Evolutionary conservation across 2,329 filamentous ascomycete species (phyloP).

Genomic region (Penicillium sp.): DNA sequence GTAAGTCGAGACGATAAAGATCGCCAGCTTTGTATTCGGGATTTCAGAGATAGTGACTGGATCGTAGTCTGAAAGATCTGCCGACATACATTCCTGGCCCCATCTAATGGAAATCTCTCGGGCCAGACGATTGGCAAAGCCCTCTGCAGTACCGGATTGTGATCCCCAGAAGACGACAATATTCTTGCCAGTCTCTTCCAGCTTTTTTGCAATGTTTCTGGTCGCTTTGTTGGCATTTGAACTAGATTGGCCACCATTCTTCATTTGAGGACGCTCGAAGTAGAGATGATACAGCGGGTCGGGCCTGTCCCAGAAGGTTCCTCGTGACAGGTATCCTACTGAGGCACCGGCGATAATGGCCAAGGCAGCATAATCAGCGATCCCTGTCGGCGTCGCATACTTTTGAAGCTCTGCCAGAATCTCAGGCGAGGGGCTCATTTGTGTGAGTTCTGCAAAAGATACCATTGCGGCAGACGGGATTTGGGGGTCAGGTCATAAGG

Average conservation of each 20-base stretch:
- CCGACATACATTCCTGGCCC: conserved; percentile 90
- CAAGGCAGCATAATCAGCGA: conserved; percentile 38
- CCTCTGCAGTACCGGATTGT: conserved; percentile 91
- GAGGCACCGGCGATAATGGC: conserved; percentile 38
- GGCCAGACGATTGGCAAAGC: conserved; percentile 84
- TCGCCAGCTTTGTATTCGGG: conserved; percentile 77
- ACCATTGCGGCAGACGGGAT: conserved; percentile 3
- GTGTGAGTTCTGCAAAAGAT: conserved; percentile 10
- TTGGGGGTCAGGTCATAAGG: background rate
- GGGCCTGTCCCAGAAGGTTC: conserved; percentile 49
- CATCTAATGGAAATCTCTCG: conserved; percentile 90
- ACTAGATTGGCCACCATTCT: conserved; percentile 24
- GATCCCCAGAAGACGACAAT: conserved; percentile 93
- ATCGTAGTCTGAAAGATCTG: conserved; percentile 91
- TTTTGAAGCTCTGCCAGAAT: conserved; percentile 20
- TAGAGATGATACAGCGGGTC: conserved; percentile 52
- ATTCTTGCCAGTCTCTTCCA: conserved; percentile 55
- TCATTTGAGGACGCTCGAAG: conserved; percentile 52
- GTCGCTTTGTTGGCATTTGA: conserved; percentile 34
- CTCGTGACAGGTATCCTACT: conserved; percentile 44
- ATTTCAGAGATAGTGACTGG: conserved; percentile 80
- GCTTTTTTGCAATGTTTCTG: conserved; percentile 48
- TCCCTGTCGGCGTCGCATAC: conserved; percentile 18
- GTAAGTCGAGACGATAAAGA: conserved; percentile 91
- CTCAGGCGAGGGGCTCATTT: conserved; percentile 18